These are phyloP conservation scores for Penicillium daleae DNA, from an alignment of 495 filamentous ascomycete species.

Conservation along the genomic window DNA sequence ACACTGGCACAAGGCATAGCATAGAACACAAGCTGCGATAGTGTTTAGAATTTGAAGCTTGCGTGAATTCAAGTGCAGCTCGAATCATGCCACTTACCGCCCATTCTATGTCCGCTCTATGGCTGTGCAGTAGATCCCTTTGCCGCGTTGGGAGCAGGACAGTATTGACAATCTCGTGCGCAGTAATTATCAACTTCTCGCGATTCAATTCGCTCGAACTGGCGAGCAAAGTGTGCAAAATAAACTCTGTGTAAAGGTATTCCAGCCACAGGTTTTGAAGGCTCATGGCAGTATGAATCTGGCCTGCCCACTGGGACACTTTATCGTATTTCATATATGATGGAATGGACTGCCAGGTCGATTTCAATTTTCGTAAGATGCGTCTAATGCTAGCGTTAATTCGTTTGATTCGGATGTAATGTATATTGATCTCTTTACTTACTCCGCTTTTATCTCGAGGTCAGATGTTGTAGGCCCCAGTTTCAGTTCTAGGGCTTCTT, in stretches of 20 bases:
- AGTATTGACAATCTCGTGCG: constrained; percentile 17
- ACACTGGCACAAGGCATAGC: constrained; percentile 19
- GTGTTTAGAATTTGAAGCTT: neutral
- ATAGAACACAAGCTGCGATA: constrained; percentile 14
- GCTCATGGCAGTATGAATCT: neutral
- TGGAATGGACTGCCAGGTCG: constrained; percentile 2
- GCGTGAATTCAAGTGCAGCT: neutral
- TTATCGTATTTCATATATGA: constrained; percentile 2
- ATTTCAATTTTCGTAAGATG: neutral
- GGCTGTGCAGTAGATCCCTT: constrained; percentile 8
- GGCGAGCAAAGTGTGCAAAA: constrained; percentile 9
- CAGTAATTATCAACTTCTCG: constrained; percentile 10
- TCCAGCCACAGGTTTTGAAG: neutral
- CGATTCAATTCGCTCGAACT: neutral
- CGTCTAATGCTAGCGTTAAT: neutral
- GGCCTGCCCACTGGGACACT: neutral
- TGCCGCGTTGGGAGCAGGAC: constrained; percentile 11
- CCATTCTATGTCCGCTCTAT: constrained; percentile 6
- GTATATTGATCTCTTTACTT: neutral
- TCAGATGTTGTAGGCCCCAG: neutral
- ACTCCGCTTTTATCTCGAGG: neutral
- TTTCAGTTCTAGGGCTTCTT: constrained; percentile 5
- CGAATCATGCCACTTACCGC: neutral
- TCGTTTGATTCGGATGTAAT: neutral
- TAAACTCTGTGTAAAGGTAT: neutral